Conservation (phyloP, 805 yeast genomes). For the Zygoascus biomembranicola region DNA sequence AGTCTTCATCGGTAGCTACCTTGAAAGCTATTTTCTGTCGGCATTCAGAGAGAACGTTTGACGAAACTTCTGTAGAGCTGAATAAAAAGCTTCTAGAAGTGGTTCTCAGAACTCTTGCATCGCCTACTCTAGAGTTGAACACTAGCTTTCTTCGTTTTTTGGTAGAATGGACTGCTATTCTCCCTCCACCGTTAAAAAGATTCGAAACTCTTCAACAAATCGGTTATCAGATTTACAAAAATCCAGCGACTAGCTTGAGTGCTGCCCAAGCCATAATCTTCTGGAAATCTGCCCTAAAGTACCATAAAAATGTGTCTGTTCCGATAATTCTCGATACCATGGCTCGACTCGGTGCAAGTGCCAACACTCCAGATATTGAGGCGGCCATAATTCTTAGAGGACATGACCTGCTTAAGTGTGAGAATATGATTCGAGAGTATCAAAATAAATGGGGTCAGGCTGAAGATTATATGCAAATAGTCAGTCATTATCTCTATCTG, state of each 20-base stretch:
- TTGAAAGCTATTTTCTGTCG: neutral
- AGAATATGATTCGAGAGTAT: neutral
- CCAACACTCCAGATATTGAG: neutral
- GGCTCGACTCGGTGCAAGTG: neutral
- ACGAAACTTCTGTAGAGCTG: neutral
- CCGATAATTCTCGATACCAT: neutral
- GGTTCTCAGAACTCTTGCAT: neutral
- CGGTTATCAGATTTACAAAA: neutral
- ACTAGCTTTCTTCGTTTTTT: neutral
- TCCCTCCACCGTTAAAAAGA: neutral
- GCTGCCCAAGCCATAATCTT: neutral
- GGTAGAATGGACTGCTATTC: constrained; percentile 2
- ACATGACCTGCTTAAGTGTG: neutral
- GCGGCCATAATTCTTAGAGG: neutral
- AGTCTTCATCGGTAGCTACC: neutral
- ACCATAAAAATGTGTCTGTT: neutral
- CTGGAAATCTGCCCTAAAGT: neutral
- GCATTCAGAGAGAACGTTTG: neutral
- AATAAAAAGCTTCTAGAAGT: neutral
- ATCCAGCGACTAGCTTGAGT: neutral
- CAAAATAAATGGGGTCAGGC: neutral
- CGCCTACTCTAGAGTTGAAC: neutral
- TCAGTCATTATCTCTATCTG: neutral
- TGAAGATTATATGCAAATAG: neutral
- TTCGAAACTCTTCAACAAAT: neutral